Percentiles rank a stretch among this genome's conserved stretches.
phyloP scores from a whole-genome alignment of 2,329 filamentous ascomycete genomes.

The Geosmithia putterillii region DNA sequence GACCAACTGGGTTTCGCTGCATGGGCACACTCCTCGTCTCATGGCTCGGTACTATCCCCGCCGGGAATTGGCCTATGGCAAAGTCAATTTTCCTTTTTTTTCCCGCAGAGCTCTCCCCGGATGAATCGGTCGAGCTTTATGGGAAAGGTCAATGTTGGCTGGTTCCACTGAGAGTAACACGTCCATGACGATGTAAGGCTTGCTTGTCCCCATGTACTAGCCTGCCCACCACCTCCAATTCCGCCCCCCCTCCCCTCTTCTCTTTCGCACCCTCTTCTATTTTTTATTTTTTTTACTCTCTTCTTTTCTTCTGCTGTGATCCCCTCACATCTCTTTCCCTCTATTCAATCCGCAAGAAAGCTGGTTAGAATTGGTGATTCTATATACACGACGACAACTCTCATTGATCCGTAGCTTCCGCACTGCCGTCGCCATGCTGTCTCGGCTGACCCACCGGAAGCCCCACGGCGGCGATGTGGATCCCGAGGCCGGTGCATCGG shows the following conservation, averaged over 20 bases:
- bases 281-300: background rate
- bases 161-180: background rate
- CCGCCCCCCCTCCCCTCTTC: too few relatives aligned
- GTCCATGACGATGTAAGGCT: background rate
- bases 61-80: background rate
- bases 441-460: background rate
- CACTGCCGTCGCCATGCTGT: background rate
- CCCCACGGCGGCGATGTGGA: slow-evolving; percentile 1
- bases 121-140: background rate
- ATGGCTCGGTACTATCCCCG: background rate
- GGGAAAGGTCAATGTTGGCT: background rate
- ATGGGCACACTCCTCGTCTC: background rate
- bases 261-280: background rate
- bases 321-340: background rate
- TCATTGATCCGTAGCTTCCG: background rate
- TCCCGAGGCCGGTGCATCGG: background rate
- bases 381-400: background rate
- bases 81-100: background rate
- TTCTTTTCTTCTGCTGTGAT: background rate
- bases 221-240: background rate
- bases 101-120: background rate
- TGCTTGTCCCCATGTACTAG: background rate
- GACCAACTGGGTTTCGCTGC: background rate
- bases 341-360: background rate
- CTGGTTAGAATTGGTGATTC: background rate